Conservation (phyloP, 108 stramenopile genomes). For the Skeletonema grethae region DNA sequence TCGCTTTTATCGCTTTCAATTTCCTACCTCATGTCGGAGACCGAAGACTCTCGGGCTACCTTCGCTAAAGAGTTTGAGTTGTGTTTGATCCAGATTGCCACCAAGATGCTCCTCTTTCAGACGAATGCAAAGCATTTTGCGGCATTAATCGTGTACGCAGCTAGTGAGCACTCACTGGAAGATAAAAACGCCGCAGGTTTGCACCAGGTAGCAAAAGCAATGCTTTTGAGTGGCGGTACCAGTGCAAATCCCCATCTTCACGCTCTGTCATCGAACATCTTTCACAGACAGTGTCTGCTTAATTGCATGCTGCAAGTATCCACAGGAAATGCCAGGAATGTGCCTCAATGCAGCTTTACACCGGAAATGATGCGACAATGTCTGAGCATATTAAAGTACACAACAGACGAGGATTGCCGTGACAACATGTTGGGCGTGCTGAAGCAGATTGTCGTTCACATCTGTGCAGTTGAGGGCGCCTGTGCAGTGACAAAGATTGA, state of each 20-base stretch:
- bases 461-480: constrained; percentile 27
- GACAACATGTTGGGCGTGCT: constrained; percentile 13
- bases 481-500: constrained; percentile 1
- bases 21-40: constrained; percentile 5
- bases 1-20: constrained; percentile 41
- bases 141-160: constrained; percentile 30
- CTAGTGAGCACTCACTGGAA: background rate
- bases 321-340: background rate
- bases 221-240: constrained; percentile 11
- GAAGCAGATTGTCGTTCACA: constrained; percentile 14
- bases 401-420: background rate
- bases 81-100: constrained; percentile 46
- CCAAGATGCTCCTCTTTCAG: constrained; percentile 40
- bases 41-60: background rate
- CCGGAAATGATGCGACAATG: constrained; percentile 23
- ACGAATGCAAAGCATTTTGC: constrained; percentile 45
- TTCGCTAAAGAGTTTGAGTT: constrained; percentile 23
- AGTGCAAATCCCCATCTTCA: constrained; percentile 7
- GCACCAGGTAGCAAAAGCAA: constrained; percentile 16
- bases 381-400: constrained; percentile 37
- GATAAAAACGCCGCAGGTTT: constrained; percentile 19
- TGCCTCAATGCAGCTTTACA: background rate
- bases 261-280: constrained; percentile 14
- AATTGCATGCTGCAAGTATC: background rate
- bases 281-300: constrained; percentile 11